These are phyloP conservation scores for Aspergillus sp. DNA, from an alignment of 2,329 filamentous ascomycete genomes.

Conservation along the genomic window DNA sequence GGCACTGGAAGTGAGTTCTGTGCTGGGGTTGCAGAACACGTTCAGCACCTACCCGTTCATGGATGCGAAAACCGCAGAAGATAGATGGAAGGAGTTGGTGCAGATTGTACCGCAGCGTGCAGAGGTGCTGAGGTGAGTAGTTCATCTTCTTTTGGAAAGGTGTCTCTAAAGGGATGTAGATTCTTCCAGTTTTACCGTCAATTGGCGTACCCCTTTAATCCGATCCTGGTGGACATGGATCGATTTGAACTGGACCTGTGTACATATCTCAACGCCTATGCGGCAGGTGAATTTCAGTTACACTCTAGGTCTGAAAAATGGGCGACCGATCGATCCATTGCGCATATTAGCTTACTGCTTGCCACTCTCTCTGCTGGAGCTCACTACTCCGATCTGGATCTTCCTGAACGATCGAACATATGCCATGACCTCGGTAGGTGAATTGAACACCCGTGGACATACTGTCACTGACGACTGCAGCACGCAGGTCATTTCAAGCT, in stretches of 20 bases:
- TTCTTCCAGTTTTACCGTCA: constrained; percentile 32
- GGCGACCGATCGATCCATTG: constrained; percentile 24
- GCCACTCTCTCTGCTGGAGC: constrained; percentile 30
- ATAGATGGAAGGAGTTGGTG: constrained; percentile 26
- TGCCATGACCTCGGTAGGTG: constrained; percentile 27
- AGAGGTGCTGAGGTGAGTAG: constrained; percentile 27
- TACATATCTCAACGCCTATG: constrained; percentile 26
- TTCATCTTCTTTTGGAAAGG: fast-evolving
- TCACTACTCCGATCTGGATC: constrained; percentile 31
- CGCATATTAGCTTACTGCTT: constrained; percentile 28
- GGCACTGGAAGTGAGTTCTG: constrained; percentile 27
- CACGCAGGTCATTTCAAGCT: constrained; percentile 45
- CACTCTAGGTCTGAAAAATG: constrained; percentile 22
- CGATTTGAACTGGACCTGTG: constrained; percentile 31
- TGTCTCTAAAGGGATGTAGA: constrained; percentile 9
- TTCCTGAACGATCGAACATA: constrained; percentile 23
- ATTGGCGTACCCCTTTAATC: constrained; percentile 31
- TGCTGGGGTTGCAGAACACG: constrained; percentile 32
- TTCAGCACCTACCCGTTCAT: constrained; percentile 31
- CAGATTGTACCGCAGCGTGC: constrained; percentile 22
- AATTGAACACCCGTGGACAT: background rate
- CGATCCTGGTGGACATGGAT: constrained; percentile 29
- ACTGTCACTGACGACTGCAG: constrained; percentile 7
- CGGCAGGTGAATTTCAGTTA: constrained; percentile 21
- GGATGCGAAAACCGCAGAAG: constrained; percentile 23